These are phyloP conservation scores for Cercospora berteroae DNA, from an alignment of 2,329 filamentous ascomycete species.

Conservation along the genomic window DNA sequence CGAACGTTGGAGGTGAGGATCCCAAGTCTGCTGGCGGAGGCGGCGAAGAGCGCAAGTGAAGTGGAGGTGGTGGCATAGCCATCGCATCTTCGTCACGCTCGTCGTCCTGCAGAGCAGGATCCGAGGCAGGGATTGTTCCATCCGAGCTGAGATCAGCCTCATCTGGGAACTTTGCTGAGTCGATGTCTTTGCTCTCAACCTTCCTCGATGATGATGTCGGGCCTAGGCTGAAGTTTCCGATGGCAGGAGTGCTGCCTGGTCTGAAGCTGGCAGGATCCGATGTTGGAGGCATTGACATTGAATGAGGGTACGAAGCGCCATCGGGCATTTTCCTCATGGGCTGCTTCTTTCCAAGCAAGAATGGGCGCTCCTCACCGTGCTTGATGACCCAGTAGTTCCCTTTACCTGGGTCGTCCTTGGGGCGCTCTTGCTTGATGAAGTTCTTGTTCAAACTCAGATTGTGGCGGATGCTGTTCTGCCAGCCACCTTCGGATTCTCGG, in stretches of 20 bases:
- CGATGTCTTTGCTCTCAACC: slow-evolving; percentile 44
- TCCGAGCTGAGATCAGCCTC: slow-evolving; percentile 53
- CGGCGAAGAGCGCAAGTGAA: slow-evolving; percentile 64
- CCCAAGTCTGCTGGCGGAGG: slow-evolving; percentile 65
- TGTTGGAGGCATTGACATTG: slow-evolving; percentile 27
- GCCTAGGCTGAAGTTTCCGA: slow-evolving; percentile 38
- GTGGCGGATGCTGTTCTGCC: slow-evolving; percentile 99
- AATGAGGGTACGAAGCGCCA: slow-evolving; percentile 39
- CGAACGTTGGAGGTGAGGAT: slow-evolving; percentile 89
- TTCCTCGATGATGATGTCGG: slow-evolving; percentile 33
- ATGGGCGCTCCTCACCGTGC: slow-evolving; percentile 82
- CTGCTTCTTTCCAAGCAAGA: slow-evolving; percentile 75
- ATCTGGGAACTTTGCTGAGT: slow-evolving; percentile 52
- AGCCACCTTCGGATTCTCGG: slow-evolving; percentile 77
- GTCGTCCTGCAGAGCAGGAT: slow-evolving; percentile 50
- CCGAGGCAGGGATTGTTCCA: slow-evolving; percentile 53
- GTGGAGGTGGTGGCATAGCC: slow-evolving; percentile 44
- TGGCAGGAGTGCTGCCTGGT: slow-evolving; percentile 42
- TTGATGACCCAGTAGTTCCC: slow-evolving; percentile 97
- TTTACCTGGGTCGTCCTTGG: slow-evolving; percentile 96
- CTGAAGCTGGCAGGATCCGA: slow-evolving; percentile 34
- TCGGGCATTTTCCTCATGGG: slow-evolving; percentile 60
- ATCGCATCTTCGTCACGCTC: slow-evolving; percentile 41
- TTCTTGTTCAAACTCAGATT: slow-evolving; percentile 96
- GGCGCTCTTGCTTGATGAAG: slow-evolving; percentile 91